Evolutionary conservation across 176 grass and related monocot species (phyloP), one percentile per base, ranked within the genome.

Genomic region (Bromus sterilis): DNA sequence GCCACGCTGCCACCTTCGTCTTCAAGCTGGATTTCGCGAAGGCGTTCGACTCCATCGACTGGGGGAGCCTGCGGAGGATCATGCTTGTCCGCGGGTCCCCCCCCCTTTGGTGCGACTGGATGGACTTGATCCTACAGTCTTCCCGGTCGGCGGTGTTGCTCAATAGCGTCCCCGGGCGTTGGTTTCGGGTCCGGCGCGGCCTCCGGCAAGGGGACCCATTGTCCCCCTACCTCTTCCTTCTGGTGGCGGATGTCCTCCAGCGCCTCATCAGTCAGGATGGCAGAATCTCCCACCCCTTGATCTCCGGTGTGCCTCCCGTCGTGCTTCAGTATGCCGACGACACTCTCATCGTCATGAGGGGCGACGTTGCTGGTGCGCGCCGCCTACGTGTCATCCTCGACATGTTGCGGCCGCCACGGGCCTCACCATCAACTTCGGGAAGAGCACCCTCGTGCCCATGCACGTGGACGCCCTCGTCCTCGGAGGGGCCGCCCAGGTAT

Each of bases 321-420:
- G 10, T 43, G 2, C 41, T 43, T 12, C 41, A 43, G 9, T 43
- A 43, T 3, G 41, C 41, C 10, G 41, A 41, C 1, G 65, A 68
- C 21, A 68, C 65, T 0, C 20, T 68, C 0, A 21, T 68, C 2
- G 1, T 68, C 3, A 0, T 14, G 1, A 2, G 65, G 0, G 65
- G 3, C 0, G 18, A 12, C 0, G 8, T 12, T 0, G 3, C 7
- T 0, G 34, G 4, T 0, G 36, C 39, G 1, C 0, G 0, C 0
- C 34, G 21, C 0, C 21, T 68, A 1, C 36, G 23, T 1, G 1
- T 6, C 1, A 9, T 68, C 3, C 65, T 68, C 1, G 33, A 40
- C 6, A 4, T 9, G 0, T 68, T 68, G 18, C 20, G 0, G 35
- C 7, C 0, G 65, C 65, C 0, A 41, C 65, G 1, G 65, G 35